Conservation (phyloP, 2,329 filamentous ascomycete genomes). For the Knoxdaviesia capensis region DNA sequence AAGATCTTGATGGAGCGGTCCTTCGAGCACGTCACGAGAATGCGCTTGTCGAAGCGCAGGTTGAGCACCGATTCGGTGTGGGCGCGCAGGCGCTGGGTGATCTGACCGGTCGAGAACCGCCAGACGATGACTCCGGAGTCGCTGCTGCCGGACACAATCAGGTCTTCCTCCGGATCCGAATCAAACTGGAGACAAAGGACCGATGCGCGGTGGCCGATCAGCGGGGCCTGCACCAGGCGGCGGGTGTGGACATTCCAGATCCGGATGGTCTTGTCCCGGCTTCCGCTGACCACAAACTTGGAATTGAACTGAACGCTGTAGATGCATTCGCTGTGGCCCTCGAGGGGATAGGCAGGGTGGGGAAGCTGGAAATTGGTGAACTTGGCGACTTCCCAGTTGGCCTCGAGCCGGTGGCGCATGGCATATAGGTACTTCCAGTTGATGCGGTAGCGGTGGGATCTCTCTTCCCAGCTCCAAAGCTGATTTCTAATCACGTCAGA, state of each 20-base stretch:
- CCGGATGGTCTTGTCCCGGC: slow-evolving; percentile 68
- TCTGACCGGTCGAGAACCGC: slow-evolving; percentile 78
- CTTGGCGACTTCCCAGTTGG: slow-evolving; percentile 74
- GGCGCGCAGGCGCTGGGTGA: slow-evolving; percentile 52
- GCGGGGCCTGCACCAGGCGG: slow-evolving; percentile 51
- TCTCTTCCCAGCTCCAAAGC: slow-evolving; percentile 29
- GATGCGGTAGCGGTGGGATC: slow-evolving; percentile 35
- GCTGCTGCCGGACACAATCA: slow-evolving; percentile 90
- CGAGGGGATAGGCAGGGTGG: slow-evolving; percentile 57
- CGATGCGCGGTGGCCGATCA: slow-evolving; percentile 63
- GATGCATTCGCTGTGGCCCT: slow-evolving; percentile 81
- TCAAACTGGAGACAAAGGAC: slow-evolving; percentile 94
- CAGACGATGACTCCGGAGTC: slow-evolving; percentile 82
- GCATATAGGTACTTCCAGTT: slow-evolving; percentile 93
- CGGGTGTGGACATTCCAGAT: slow-evolving; percentile 79
- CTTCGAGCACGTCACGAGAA: slow-evolving; percentile 91
- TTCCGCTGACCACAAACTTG: slow-evolving; percentile 80
- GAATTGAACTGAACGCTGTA: slow-evolving; percentile 84
- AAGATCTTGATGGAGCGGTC: slow-evolving; percentile 95
- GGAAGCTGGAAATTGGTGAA: slow-evolving; percentile 81
- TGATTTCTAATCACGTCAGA: too few species aligned
- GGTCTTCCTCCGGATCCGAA: slow-evolving; percentile 63
- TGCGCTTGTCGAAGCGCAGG: slow-evolving; percentile 75
- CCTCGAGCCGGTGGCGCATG: slow-evolving; percentile 65
- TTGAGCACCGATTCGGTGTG: slow-evolving; percentile 87